Evolutionary conservation across 331 rosid genomes (phyloP).

Genomic region (Dryas integrifolia): DNA sequence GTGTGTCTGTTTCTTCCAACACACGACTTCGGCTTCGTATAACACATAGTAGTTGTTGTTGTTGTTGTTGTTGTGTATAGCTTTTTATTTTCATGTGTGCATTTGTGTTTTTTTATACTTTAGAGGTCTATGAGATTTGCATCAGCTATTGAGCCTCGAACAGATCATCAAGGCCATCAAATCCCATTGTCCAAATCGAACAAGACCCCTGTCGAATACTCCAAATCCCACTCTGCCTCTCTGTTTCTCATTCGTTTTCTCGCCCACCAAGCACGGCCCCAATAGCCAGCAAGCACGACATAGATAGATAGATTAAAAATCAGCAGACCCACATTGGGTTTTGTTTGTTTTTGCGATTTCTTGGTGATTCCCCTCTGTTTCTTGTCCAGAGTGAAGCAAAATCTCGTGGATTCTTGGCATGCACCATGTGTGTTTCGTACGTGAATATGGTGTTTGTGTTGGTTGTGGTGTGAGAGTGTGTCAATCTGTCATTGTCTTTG

Average conservation of each 20-base stretch:
- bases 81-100: slow-evolving; percentile 8
- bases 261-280: slow-evolving; percentile 17
- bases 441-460: slow-evolving; percentile 14
- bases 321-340: neutral
- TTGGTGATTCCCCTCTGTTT: slow-evolving; percentile 15
- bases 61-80: too few relatives aligned
- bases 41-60: neutral
- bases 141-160: slow-evolving; percentile 24
- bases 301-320: too few relatives aligned
- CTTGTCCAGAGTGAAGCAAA: slow-evolving; percentile 27
- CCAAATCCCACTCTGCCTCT: slow-evolving; percentile 24
- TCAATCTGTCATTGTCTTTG: too few relatives aligned
- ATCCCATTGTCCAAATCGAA: slow-evolving; percentile 47
- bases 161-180: slow-evolving; percentile 22
- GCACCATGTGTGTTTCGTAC: slow-evolving; percentile 45
- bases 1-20: neutral
- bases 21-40: neutral
- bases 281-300: neutral
- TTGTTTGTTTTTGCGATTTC: slow-evolving; percentile 9
- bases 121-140: slow-evolving; percentile 2
- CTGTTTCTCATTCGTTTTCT: slow-evolving; percentile 14
- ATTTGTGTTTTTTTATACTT: neutral
- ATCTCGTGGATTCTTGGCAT: slow-evolving; percentile 38
- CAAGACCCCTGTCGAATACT: slow-evolving; percentile 33
- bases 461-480: too few relatives aligned